Base-by-base conservation (phyloP, 2,329 filamentous ascomycete species). In the Epichloe gansuensis region DNA sequence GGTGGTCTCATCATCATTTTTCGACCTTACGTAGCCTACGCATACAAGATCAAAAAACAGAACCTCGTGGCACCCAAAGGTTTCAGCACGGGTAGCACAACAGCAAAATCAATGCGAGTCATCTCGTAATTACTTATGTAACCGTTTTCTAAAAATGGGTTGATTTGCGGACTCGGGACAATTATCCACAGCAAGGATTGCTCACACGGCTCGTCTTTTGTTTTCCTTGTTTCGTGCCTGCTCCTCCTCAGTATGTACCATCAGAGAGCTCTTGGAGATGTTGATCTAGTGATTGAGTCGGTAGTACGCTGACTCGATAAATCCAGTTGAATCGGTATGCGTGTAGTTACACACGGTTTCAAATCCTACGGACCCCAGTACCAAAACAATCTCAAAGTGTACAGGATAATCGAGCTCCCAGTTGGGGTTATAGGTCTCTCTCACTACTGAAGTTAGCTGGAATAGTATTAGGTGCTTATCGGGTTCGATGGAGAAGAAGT, bases 21-120 rank as follows among this genome's bases (percentile, higher is more conserved):
- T 41, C 51, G n/a, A 85, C 42, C 34, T 25, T 21, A 45, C 7
- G 49, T 31, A 38, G 42, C 15, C 47, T 7, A 47, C 47, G n/a
- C 25, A 42, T 42, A 25, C 21, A 50, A 42, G 21, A 35, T 23
- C 23, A 21, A 21, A 41, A 41, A 27, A 41, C 27, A 27, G 21
- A 31, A 35, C 21, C n/a, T 36, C 25, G 51, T 53, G 31, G 27
- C 9, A 53, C 51, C 23, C 2, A 39, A 25, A 47, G n/a, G 51
- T 53, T 53, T 48, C 44, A 43, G 34, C 7, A 42, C n/a, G 4
- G 27, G 51, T 53, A 42, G 34, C 43, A 53, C 51, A 38, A 40
- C 51, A 51, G 39, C 27, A 34, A 17, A 46, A 31, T 36, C 17
- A 40, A 53, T 47, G 48, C 43, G 15, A 43, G 23, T 53, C 51